Evolutionary conservation across 805 yeast species (phyloP).

Genomic region (Spathaspora arborariae): DNA sequence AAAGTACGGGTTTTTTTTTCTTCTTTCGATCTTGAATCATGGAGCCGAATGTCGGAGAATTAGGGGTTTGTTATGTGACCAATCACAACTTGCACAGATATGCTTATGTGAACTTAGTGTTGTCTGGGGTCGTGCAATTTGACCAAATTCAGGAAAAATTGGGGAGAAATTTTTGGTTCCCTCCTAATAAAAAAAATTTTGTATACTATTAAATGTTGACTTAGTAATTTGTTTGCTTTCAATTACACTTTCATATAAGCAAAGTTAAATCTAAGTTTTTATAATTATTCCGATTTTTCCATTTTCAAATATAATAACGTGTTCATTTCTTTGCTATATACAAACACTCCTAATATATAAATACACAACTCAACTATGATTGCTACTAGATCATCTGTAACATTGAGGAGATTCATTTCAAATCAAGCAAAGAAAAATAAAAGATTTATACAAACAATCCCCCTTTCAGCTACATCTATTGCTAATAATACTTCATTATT

Average conservation of each 20-base stretch:
- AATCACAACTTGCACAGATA: background rate
- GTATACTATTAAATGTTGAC: background rate
- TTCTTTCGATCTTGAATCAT: background rate
- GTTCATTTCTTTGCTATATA: background rate
- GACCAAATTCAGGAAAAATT: background rate
- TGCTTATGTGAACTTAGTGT: background rate
- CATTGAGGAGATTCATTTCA: conserved; percentile 6
- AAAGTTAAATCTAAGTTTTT: too few species aligned
- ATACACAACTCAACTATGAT: background rate
- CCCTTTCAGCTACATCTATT: conserved; percentile 16
- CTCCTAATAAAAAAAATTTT: background rate
- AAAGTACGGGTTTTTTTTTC: too few species aligned
- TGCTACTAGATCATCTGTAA: conserved; percentile 1
- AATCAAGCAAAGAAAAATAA: conserved; percentile 10
- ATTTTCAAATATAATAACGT: background rate
- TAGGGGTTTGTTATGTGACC: background rate
- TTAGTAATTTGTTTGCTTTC: background rate
- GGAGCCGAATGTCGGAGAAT: conserved; percentile 3
- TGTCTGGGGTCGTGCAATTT: background rate
- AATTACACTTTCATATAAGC: background rate
- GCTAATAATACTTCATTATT: conserved; percentile 15
- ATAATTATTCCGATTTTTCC: too few species aligned
- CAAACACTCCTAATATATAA: background rate
- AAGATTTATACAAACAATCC: conserved; percentile 35
- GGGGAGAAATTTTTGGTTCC: background rate